Percentiles rank a stretch among this genome's conserved stretches.
Evolutionary conservation across 2,329 filamentous ascomycete species (phyloP).

Genomic region (Penicillium sp.): DNA sequence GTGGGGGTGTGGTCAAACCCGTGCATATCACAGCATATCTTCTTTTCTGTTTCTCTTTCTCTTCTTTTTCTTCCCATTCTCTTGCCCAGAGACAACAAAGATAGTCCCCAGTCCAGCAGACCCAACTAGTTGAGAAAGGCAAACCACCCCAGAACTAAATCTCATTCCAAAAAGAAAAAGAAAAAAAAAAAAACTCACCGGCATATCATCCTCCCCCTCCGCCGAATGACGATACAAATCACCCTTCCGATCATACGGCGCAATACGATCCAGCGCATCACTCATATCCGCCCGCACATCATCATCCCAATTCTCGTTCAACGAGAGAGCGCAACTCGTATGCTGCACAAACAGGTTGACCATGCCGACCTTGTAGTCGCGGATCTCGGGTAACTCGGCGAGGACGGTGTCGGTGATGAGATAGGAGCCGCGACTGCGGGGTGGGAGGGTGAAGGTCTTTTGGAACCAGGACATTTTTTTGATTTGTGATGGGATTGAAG

Average conservation of each 20-base stretch:
- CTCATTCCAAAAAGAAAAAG: not conserved
- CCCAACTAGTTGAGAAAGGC: too few species aligned
- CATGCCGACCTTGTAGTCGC: conserved; percentile 74
- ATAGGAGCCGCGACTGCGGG: conserved; percentile 75
- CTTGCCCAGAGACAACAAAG: too few species aligned
- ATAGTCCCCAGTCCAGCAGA: too few species aligned
- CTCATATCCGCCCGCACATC: conserved; percentile 93
- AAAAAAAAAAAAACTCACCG: conserved; percentile 47
- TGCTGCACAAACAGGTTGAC: conserved; percentile 92
- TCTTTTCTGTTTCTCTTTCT: too few species aligned
- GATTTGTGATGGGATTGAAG: not conserved
- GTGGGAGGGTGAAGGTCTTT: conserved; percentile 73
- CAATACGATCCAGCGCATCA: conserved; percentile 85
- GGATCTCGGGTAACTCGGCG: conserved; percentile 69
- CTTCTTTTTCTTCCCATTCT: too few species aligned
- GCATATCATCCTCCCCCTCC: conserved; percentile 91
- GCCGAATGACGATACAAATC: conserved; percentile 78
- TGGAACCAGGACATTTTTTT: conserved; percentile 66
- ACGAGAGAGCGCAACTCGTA: conserved; percentile 78
- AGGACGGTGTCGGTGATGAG: conserved; percentile 75
- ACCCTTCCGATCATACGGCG: conserved; percentile 70
- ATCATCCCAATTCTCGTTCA: conserved; percentile 87
- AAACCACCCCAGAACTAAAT: not conserved
- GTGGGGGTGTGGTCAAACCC: too few species aligned
- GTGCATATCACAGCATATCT: too few species aligned